Conservation (phyloP, 768 basidiomycete genomes). For the Pisolithus sp. region DNA sequence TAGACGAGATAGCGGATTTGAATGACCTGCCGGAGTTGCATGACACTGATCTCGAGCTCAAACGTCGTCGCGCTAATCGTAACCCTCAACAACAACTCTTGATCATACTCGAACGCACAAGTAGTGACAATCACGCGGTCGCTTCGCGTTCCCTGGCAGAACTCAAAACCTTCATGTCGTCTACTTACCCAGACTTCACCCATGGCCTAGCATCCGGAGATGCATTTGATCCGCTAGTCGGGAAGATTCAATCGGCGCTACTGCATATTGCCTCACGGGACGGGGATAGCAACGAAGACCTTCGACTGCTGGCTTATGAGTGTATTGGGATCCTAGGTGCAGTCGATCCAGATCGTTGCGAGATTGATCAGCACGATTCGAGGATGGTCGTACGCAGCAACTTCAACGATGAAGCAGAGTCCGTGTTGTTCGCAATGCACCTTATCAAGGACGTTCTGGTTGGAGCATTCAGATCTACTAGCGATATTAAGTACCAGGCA, state of each 20-base stretch:
- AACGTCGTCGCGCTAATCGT: slow-evolving; percentile 41
- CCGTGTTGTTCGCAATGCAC: slow-evolving; percentile 73
- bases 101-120: slow-evolving; percentile 65
- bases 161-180: slow-evolving; percentile 57
- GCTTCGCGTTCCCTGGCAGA: slow-evolving; percentile 70
- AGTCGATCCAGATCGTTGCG: slow-evolving; percentile 89
- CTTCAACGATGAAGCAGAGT: slow-evolving; percentile 73
- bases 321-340: slow-evolving; percentile 91
- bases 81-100: slow-evolving; percentile 49
- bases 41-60: slow-evolving; percentile 37
- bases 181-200: slow-evolving; percentile 46
- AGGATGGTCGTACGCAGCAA: slow-evolving; percentile 74
- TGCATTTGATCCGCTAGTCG: slow-evolving; percentile 72
- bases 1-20: slow-evolving; percentile 79
- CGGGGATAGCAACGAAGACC: slow-evolving; percentile 61
- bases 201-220: slow-evolving; percentile 72
- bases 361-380: slow-evolving; percentile 50
- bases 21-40: slow-evolving; percentile 61
- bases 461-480: slow-evolving; percentile 85
- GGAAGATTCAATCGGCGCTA: slow-evolving; percentile 59
- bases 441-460: slow-evolving; percentile 83
- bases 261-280: slow-evolving; percentile 71
- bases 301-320: slow-evolving; percentile 74
- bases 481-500: slow-evolving; percentile 87
- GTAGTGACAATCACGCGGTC: slow-evolving; percentile 77